Evolutionary conservation across 352 stramenopile species (phyloP).

Genomic region (Pythium dissimile): DNA sequence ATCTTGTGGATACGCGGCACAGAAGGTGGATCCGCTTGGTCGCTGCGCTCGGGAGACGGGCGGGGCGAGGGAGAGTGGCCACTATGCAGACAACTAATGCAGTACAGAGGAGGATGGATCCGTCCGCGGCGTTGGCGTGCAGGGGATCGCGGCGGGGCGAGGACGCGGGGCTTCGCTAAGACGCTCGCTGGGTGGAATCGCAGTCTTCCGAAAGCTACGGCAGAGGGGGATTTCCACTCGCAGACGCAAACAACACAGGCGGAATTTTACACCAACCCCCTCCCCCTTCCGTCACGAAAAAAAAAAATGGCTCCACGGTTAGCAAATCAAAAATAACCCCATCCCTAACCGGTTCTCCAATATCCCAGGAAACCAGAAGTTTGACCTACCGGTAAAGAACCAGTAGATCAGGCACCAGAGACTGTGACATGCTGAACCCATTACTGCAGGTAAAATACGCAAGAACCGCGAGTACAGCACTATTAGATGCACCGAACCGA

Average conservation of each 20-base stretch:
- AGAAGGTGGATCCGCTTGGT: not conserved
- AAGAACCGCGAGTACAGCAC: too few relatives aligned
- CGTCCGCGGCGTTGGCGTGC: not conserved
- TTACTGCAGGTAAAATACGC: too few relatives aligned
- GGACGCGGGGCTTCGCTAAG: not conserved
- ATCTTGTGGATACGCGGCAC: conserved; percentile 2
- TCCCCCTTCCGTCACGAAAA: conserved; percentile 14
- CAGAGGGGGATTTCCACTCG: not conserved
- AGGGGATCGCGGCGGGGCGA: not conserved
- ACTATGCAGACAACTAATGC: not conserved
- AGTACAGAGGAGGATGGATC: not conserved
- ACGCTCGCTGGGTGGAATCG: not conserved
- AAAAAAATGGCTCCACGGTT: not conserved
- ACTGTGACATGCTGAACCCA: too few relatives aligned
- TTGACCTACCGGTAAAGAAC: not conserved
- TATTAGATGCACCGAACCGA: too few relatives aligned
- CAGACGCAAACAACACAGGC: not conserved
- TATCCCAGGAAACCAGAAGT: conserved; percentile 4
- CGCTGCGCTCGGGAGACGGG: not conserved
- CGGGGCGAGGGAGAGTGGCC: not conserved
- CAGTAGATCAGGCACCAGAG: not conserved
- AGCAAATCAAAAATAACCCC: not conserved
- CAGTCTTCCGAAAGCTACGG: not conserved
- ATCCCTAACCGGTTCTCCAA: conserved; percentile 21
- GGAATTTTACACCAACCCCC: conserved; percentile 14